A percentile compares a stretch with the other conserved stretches of the same genome.
phyloP scores from a whole-genome alignment of 257 asterid species.

The Solanum appendiculatum region DNA sequence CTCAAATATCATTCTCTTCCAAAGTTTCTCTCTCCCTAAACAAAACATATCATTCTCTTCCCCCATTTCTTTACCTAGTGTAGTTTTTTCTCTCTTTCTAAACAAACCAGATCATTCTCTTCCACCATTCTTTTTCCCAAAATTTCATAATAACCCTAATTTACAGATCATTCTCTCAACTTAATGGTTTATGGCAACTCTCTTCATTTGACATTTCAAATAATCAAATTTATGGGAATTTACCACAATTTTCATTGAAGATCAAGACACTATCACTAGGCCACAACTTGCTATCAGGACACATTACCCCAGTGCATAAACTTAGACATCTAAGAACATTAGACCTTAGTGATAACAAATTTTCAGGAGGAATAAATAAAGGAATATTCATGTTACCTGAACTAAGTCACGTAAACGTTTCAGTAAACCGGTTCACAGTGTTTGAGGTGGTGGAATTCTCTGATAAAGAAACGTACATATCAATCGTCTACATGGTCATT shows the following conservation, averaged over 20 bases:
- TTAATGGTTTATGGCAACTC: conserved; percentile 32
- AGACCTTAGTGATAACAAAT: conserved; percentile 32
- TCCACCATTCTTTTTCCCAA: no score
- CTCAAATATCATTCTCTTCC: no score
- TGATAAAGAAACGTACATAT: conserved; percentile 4
- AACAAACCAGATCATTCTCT: no score
- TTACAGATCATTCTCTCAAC: no score
- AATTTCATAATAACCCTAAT: no score
- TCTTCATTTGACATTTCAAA: conserved; percentile 17
- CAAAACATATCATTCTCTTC: no score
- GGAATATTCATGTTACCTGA: conserved; percentile 20
- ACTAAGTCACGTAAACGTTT: conserved; percentile 8
- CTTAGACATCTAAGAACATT: conserved; percentile 13
- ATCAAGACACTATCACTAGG: conserved; percentile 8
- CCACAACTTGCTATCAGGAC: conserved; percentile 28
- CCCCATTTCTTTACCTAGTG: no score
- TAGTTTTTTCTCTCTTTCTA: no score
- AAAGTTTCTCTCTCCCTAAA: no score
- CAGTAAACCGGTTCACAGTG: conserved; percentile 19
- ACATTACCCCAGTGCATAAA: conserved; percentile 6
- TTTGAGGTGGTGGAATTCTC: conserved; percentile 8
- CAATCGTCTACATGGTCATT: conserved; percentile 23
- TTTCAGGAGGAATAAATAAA: conserved; percentile 20
- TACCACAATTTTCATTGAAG: conserved; percentile 22
- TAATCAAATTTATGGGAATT: conserved; percentile 30